Base-by-base conservation (phyloP, 495 filamentous ascomycete species). In the Hypoxylon cercidicola region DNA sequence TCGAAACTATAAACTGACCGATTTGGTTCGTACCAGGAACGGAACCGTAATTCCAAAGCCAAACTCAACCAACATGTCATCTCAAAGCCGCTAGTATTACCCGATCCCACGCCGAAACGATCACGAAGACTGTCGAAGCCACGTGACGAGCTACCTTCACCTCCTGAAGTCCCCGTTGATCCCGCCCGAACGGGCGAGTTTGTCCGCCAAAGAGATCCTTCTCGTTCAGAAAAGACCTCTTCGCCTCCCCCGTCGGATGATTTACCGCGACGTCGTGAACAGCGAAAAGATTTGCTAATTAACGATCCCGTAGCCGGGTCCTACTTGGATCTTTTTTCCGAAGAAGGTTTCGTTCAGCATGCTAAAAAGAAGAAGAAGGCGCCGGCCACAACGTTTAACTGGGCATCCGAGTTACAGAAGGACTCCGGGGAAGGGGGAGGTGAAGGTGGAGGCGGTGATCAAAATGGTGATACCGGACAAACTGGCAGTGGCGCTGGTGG, bases 311-410 rank as follows among this genome's bases (percentile, higher is more conserved):
- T 55, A 37, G 66, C 65, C 49, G 63, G 70, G n/a, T 50, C 69
- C n/a, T 61, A 54, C 18, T 68, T 85, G 44, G 79, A 85, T 62
- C 75, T 84, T 28, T 59, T 64, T 2, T 77, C 76, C n/a, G 68
- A 82, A 35, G 77, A 79, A 13, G 80, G 82, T 6, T 80, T 84
- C 55, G 53, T 70, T 4, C 74, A 83, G 52, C 72, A 73, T 25
- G 78, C 73, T 3, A 69, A 64, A 30, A 81, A 81, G 55, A 80
- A 80, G 68, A 75, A 75, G 56, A 72, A 69, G 50, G 70, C 65
- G 12, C 50, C 16, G 28, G 21, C 56, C 2, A 70, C 69, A 23
- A 18, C 53, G 10, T 53, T 52, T 13, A 69, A 66, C 19, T 69
- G 69, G 68, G 49, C 32, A 16, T 60, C 76, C n/a, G 75, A 80